A percentile compares a stretch with the other conserved stretches of the same genome.
Conservation (phyloP, 1,284 basidiomycete species). For the Peniophora sp. region DNA sequence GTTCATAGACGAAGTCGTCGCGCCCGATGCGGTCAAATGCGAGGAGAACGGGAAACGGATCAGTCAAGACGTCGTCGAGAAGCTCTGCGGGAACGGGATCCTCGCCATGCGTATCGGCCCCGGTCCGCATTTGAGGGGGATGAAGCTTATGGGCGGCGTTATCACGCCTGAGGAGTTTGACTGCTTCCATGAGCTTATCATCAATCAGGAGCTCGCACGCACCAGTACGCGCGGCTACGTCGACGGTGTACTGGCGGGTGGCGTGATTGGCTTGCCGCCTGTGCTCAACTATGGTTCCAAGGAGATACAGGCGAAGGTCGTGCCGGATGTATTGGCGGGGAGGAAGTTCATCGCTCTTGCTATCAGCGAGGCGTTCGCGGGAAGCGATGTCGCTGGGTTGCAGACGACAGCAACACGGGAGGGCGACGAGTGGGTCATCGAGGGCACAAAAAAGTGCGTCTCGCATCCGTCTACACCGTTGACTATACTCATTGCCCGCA, state of each 20-base stretch:
- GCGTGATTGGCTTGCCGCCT: slow-evolving; percentile 80
- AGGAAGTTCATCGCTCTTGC: slow-evolving; percentile 76
- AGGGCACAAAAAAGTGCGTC: slow-evolving; percentile 76
- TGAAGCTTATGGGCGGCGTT: slow-evolving; percentile 73
- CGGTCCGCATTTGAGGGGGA: slow-evolving; percentile 83
- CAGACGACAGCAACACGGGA: slow-evolving; percentile 81
- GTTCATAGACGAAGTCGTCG: slow-evolving; percentile 58
- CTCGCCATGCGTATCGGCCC: slow-evolving; percentile 92
- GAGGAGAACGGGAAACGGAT: slow-evolving; percentile 79
- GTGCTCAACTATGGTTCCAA: slow-evolving; percentile 82
- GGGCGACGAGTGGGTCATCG: slow-evolving; percentile 81
- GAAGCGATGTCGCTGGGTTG: slow-evolving; percentile 84
- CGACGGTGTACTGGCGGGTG: slow-evolving; percentile 76
- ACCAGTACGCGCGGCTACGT: slow-evolving; percentile 80
- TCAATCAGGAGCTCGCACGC: slow-evolving; percentile 83
- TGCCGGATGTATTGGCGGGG: slow-evolving; percentile 63
- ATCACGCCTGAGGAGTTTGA: slow-evolving; percentile 88
- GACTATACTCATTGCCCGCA: not conserved
- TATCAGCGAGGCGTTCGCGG: slow-evolving; percentile 80
- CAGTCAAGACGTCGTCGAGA: slow-evolving; percentile 68
- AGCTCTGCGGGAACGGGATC: slow-evolving; percentile 63
- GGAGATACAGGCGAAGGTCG: slow-evolving; percentile 66
- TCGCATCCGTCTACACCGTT: not conserved
- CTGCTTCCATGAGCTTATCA: slow-evolving; percentile 77
- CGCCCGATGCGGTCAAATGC: slow-evolving; percentile 56